These are phyloP conservation scores for Fragaria nilgerrensis DNA, from an alignment of 306 rosid genomes.

Conservation along the genomic window DNA sequence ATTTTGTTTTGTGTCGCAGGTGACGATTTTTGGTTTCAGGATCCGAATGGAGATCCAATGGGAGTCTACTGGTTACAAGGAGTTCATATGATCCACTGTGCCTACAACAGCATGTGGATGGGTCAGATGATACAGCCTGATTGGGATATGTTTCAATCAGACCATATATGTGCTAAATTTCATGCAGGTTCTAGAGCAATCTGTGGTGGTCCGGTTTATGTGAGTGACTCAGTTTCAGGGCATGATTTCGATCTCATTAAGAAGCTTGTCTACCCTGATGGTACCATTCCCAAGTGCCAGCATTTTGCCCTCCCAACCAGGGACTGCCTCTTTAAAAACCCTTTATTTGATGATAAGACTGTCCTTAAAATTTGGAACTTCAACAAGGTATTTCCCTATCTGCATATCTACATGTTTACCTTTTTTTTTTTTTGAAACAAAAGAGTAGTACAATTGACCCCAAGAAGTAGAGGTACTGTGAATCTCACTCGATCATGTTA, in stretches of 20 bases:
- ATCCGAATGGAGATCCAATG: conserved; percentile 89
- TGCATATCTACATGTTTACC: neutral
- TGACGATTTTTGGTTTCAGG: conserved; percentile 94
- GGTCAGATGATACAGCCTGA: conserved; percentile 86
- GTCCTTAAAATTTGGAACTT: conserved; percentile 83
- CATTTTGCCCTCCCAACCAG: conserved; percentile 82
- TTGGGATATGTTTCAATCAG: conserved; percentile 98
- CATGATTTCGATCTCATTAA: conserved; percentile 72
- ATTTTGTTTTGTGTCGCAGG: conserved; percentile 35
- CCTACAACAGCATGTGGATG: conserved; percentile 97
- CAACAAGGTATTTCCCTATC: conserved; percentile 54
- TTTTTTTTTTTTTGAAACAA: neutral
- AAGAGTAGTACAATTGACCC: too few relatives aligned
- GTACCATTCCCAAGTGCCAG: conserved; percentile 68
- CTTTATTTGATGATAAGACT: conserved; percentile 62
- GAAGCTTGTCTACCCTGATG: conserved; percentile 83
- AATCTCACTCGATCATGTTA: neutral
- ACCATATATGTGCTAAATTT: conserved; percentile 70
- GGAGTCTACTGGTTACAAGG: conserved; percentile 86
- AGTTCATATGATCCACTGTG: conserved; percentile 84
- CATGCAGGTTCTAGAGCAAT: conserved; percentile 91
- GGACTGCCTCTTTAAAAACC: conserved; percentile 81
- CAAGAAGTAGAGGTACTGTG: neutral
- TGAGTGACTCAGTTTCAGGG: conserved; percentile 69
- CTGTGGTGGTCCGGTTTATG: conserved; percentile 75